Evolutionary conservation across 768 basidiomycete species (phyloP).

Genomic region (Panaeolus cyanescens): DNA sequence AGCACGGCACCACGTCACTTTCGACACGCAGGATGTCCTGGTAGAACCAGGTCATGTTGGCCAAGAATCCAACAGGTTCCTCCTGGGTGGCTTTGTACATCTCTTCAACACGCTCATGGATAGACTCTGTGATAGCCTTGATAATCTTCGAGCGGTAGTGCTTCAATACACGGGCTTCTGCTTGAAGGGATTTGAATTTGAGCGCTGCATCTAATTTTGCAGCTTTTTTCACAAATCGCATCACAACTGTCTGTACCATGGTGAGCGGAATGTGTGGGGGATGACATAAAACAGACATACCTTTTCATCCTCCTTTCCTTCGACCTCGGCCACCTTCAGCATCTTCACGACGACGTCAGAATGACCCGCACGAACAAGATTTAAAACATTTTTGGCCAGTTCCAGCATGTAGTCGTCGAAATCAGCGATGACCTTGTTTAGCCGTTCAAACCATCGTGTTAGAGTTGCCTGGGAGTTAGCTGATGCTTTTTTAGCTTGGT

Average conservation of each 20-base stretch:
- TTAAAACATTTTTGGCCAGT: conserved; percentile 75
- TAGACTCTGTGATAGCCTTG: conserved; percentile 77
- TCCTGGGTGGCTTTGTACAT: conserved; percentile 64
- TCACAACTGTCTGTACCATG: conserved; percentile 76
- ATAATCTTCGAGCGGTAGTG: conserved; percentile 91
- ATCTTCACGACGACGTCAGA: conserved; percentile 88
- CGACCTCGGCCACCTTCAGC: conserved; percentile 91
- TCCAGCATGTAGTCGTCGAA: conserved; percentile 87
- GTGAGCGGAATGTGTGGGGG: conserved; percentile 7
- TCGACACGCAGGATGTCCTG: conserved; percentile 94
- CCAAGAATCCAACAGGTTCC: conserved; percentile 74
- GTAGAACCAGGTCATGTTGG: conserved; percentile 86
- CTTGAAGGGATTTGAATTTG: conserved; percentile 92
- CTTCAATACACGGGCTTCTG: conserved; percentile 90
- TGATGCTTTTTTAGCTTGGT: conserved; percentile 86
- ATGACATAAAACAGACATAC: conserved; percentile 40
- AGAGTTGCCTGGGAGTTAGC: conserved; percentile 67
- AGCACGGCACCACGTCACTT: conserved; percentile 85
- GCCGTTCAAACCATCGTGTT: conserved; percentile 79
- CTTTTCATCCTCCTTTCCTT: conserved; percentile 94
- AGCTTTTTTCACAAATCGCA: conserved; percentile 92
- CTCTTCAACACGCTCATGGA: conserved; percentile 68
- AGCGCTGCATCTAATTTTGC: conserved; percentile 91
- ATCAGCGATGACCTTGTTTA: conserved; percentile 75
- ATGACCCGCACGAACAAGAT: conserved; percentile 78